A percentile compares a stretch with the other conserved stretches of the same genome.
These are phyloP conservation scores for Corchorus olitorius DNA, from an alignment of 345 rosid genomes.

Conservation along the genomic window DNA sequence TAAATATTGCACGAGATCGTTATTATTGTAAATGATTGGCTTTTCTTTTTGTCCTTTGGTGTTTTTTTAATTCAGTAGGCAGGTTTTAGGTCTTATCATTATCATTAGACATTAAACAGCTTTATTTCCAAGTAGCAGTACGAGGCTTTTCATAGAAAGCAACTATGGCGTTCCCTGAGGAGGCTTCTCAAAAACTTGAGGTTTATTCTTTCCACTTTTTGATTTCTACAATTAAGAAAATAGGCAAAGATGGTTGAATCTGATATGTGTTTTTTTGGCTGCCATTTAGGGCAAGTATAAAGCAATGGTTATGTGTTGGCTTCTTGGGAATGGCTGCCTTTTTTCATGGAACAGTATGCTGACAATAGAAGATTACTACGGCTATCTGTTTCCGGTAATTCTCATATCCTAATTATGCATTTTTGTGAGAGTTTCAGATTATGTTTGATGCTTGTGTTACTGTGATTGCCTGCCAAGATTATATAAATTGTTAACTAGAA, in stretches of 20 bases:
- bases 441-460: background rate
- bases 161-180: slow-evolving; percentile 29
- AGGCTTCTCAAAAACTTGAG: slow-evolving; percentile 33
- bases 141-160: slow-evolving; percentile 15
- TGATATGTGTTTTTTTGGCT: background rate
- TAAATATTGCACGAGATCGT: background rate
- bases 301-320: slow-evolving; percentile 75
- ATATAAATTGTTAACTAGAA: background rate
- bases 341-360: slow-evolving; percentile 88
- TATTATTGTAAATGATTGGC: background rate
- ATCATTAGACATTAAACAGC: background rate
- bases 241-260: background rate
- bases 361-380: slow-evolving; percentile 73
- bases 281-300: slow-evolving; percentile 58
- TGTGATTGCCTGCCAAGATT: background rate
- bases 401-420: background rate
- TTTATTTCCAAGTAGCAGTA: slow-evolving; percentile 13
- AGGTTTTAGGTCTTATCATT: slow-evolving; percentile 2
- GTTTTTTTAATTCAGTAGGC: background rate
- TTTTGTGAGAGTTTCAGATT: background rate
- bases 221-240: background rate
- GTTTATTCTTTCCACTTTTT: slow-evolving; percentile 27
- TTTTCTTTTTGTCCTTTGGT: background rate
- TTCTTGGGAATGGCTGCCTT: slow-evolving; percentile 81
- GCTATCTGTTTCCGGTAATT: slow-evolving; percentile 63